Conservation (phyloP, 768 basidiomycete species). For the Boletus rufocinnamomeus region DNA sequence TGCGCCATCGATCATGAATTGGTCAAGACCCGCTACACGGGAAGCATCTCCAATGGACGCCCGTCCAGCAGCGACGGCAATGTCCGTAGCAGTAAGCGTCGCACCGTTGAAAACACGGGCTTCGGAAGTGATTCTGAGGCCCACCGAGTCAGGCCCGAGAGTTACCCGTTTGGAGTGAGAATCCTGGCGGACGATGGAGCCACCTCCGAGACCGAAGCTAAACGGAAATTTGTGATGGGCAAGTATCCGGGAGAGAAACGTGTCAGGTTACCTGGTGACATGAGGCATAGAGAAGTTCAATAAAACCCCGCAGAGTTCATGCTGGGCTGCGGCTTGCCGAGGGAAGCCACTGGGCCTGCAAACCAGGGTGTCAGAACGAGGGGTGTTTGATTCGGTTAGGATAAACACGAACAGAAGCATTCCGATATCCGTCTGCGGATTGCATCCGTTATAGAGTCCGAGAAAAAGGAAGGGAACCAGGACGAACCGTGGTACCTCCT, state of each 20-base stretch:
- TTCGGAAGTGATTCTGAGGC: constrained; percentile 52
- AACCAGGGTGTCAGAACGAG: constrained; percentile 15
- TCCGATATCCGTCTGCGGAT: constrained; percentile 54
- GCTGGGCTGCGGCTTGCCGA: constrained; percentile 61
- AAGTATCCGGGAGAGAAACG: constrained; percentile 1
- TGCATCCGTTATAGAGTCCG: constrained; percentile 15
- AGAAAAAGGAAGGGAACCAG: constrained; percentile 8
- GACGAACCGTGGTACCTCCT: constrained; percentile 57
- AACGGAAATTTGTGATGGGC: constrained; percentile 4
- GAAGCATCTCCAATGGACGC: constrained; percentile 34
- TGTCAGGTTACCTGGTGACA: constrained; percentile 38
- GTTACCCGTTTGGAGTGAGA: constrained; percentile 41
- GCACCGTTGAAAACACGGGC: constrained; percentile 57
- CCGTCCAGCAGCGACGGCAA: constrained; percentile 46
- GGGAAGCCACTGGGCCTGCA: constrained; percentile 56
- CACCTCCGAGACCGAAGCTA: constrained; percentile 66
- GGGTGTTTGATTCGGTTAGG: not conserved
- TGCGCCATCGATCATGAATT: constrained; percentile 36
- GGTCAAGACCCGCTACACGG: constrained; percentile 25
- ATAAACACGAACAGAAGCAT: constrained; percentile 45
- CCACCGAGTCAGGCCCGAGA: constrained; percentile 68
- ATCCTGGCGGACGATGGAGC: constrained; percentile 49
- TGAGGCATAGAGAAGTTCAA: constrained; percentile 65
- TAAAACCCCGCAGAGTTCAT: constrained; percentile 60
- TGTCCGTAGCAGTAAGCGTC: constrained; percentile 61